Conservation (phyloP, 352 stramenopile species). For the Paralagenidium karlingii region DNA sequence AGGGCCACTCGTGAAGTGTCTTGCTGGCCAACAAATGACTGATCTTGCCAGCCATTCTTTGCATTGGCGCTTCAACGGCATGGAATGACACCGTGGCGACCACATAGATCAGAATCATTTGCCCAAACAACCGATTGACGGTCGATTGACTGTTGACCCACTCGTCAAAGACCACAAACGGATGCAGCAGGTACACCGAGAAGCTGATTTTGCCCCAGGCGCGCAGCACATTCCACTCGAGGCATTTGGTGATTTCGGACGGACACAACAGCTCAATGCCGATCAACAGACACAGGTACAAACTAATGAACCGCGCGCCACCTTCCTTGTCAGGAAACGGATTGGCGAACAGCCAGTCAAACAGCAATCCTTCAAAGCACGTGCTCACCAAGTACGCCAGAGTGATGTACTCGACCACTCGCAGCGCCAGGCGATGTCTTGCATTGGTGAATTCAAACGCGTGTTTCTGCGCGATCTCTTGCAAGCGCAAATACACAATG, state of each 20-base stretch:
- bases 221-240: conserved; percentile 19
- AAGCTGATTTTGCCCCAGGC: conserved; percentile 23
- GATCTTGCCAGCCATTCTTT: conserved; percentile 18
- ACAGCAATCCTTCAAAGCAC: conserved; percentile 11
- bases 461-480: conserved; percentile 3
- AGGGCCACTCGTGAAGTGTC: no score
- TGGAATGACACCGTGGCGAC: conserved; percentile 21
- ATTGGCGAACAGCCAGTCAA: conserved; percentile 13
- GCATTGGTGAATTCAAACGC: conserved; percentile 4
- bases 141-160: conserved; percentile 11
- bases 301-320: conserved; percentile 10
- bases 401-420: conserved; percentile 5
- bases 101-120: conserved; percentile 14
- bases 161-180: conserved; percentile 18
- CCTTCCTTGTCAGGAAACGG: conserved; percentile 6
- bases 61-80: conserved; percentile 29
- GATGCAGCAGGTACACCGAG: conserved; percentile 29
- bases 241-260: conserved; percentile 7
- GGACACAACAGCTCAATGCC: conserved; percentile 21
- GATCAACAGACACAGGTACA: conserved; percentile 10
- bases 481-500: conserved; percentile 11
- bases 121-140: conserved; percentile 20
- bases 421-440: conserved; percentile 4
- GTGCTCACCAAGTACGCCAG: conserved; percentile 12
- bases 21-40: no score